Percentiles rank a stretch among this genome's conserved stretches.
phyloP scores from a whole-genome alignment of 345 rosid genomes.

The Citrus mangshanensis region DNA sequence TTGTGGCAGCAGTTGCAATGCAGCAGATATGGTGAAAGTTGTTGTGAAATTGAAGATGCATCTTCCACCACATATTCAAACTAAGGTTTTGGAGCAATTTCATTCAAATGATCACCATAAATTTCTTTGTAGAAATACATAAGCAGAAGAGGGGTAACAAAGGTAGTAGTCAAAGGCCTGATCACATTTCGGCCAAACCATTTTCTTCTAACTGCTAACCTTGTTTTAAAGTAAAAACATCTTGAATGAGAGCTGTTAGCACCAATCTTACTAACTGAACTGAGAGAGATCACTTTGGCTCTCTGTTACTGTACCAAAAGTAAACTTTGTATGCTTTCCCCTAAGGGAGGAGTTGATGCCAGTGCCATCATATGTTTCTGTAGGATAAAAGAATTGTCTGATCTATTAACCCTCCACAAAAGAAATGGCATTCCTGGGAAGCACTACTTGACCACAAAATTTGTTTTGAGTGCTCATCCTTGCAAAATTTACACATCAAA shows the following conservation, averaged over 20 bases:
- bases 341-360: neutral
- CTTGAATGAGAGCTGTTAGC: neutral
- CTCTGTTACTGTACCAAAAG: neutral
- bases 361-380: neutral
- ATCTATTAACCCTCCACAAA: neutral
- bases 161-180: neutral
- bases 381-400: neutral
- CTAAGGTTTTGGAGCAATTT: neutral
- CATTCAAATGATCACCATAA: neutral
- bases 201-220: neutral
- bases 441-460: neutral
- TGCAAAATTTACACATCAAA: neutral
- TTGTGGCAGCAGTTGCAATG: neutral
- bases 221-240: neutral
- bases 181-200: neutral
- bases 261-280: neutral
- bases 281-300: neutral
- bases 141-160: neutral
- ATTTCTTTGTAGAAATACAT: neutral
- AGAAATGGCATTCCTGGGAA: neutral
- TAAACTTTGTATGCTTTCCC: neutral
- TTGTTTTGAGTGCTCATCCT: neutral
- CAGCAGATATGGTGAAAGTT: neutral
- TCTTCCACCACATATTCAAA: neutral
- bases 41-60: neutral